Evolutionary conservation across 2,329 filamentous ascomycete genomes (phyloP), one percentile per base, ranked within the genome.

Genomic region (Bipolaris zeicola): DNA sequence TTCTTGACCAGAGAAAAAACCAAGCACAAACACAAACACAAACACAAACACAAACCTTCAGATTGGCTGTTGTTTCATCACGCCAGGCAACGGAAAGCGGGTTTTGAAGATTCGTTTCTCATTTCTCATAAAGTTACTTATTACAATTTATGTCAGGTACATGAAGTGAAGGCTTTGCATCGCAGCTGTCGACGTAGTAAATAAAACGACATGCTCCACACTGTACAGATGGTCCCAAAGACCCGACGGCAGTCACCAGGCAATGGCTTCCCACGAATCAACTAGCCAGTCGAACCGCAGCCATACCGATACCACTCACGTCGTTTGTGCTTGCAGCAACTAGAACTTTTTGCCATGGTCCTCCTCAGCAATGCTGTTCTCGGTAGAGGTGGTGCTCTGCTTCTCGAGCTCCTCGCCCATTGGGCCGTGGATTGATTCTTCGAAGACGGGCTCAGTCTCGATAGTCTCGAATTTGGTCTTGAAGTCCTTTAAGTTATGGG

Each of bases 391-490:
- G 24, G 77, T 82, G 68, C 80, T 81, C 72, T 81, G 77, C 77
- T 84, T 82, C 59, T 88, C 83, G 52, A 78, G 71, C 48, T 86
- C 81, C 49, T 86, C 85, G 26, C 80, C 79, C 49, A 78, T 69
- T 16, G 88, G 83, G 28, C 91, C 92, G 71, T 96, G 91, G 57
- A 95, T 61, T 52, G 86, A 85, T 78, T 97, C 93, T 76, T 98
- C 92, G 66, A 96, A 96, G 71, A 96, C 90, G 38, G 92, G 93
- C 71, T 98, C 94, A 16, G 86, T 83, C 69, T 98, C 95, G 74
- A 92, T 84, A 67, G 90, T 83, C 79, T 99, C 95, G 76, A 97
- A 98, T 81, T 99, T 99, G 79, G 93, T 96, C 85, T 95, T 96
- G 81, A 96, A 91, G 75, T 93, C 87, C 58, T 85, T 84, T 67